These are phyloP conservation scores for Aspergillus heteromorphus DNA, from an alignment of 495 filamentous ascomycete species.

Conservation along the genomic window DNA sequence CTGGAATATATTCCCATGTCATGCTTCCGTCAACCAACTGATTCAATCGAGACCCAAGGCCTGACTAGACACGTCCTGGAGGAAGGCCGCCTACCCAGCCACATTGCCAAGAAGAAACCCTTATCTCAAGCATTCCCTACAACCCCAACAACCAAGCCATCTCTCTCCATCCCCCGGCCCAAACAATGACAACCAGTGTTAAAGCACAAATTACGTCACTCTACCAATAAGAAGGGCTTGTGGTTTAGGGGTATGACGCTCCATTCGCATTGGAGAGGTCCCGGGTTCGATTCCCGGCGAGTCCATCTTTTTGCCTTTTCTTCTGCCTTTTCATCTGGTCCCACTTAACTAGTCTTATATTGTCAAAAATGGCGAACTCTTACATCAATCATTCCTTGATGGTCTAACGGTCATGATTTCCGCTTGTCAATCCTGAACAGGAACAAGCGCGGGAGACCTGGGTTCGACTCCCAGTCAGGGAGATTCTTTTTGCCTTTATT, in stretches of 20 bases:
- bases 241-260: constrained; percentile 9
- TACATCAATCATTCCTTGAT: neutral
- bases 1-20: too few species aligned
- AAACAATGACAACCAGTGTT: too few species aligned
- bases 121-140: too few species aligned
- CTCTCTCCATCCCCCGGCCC: too few species aligned
- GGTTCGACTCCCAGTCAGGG: neutral
- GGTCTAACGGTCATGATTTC: neutral
- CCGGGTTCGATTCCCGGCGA: constrained; percentile 8
- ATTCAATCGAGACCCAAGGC: too few species aligned
- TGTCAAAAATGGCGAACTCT: neutral
- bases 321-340: neutral
- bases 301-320: constrained; percentile 1
- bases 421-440: neutral
- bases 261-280: constrained; percentile 10
- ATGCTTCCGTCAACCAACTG: too few species aligned
- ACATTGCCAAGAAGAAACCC: too few species aligned
- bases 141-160: too few species aligned
- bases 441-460: neutral
- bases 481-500: neutral
- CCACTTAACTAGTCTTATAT: neutral
- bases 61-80: too few species aligned
- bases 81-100: too few species aligned
- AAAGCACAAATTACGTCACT: too few species aligned
- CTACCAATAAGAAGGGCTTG: constrained; percentile 6